Evolutionary conservation across 208 protist species (phyloP), one percentile per base, ranked within the genome.

Genomic region (Crithidia mellificae): DNA sequence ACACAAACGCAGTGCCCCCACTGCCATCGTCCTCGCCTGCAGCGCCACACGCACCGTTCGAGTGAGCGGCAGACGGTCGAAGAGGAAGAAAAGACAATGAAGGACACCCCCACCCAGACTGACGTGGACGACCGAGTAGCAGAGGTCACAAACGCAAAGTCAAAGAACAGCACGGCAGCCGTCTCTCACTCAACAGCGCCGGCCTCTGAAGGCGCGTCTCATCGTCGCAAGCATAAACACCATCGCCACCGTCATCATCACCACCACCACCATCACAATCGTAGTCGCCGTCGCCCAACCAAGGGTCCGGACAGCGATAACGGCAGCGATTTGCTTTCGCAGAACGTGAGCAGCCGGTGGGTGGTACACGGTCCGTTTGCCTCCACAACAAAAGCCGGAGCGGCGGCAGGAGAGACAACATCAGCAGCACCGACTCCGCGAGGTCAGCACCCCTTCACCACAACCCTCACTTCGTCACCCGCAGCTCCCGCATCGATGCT

Each of bases 291-390:
- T 27, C 25, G 14, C 47, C 1, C 20, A 5, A 15, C 20, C 32
- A 17, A 39, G 2, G 27, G 14, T 20, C n/a, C 24, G 4, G 19
- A 55, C 39, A 55, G 5, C 20, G 27, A 30, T 27, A 53, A 39
- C 67, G 17, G 24, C 67, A 47, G 55, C 44, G 58, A 64, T 17
- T 30, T 64, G 2, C 44, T 64, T 6, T 64, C 58, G 5, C 58
- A 53, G 6, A 64, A 64, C 30, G 44, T 11, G 9, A 53, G 58
- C 30, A 30, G 29, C 9, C 22, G 5, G 24, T 64, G 58, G 58
- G 44, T 53, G 58, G n/a, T 43, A 30, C 58, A 53, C 44, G 58
- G 58, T n/a, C n/a, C n/a, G n/a, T n/a, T n/a, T n/a, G n/a, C n/a
- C n/a, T n/a, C n/a, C n/a, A n/a, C n/a, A n/a, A n/a, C n/a, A n/a